Evolutionary conservation across 73 alveolate species (phyloP).

Genomic region (Symbiodinium natans): DNA sequence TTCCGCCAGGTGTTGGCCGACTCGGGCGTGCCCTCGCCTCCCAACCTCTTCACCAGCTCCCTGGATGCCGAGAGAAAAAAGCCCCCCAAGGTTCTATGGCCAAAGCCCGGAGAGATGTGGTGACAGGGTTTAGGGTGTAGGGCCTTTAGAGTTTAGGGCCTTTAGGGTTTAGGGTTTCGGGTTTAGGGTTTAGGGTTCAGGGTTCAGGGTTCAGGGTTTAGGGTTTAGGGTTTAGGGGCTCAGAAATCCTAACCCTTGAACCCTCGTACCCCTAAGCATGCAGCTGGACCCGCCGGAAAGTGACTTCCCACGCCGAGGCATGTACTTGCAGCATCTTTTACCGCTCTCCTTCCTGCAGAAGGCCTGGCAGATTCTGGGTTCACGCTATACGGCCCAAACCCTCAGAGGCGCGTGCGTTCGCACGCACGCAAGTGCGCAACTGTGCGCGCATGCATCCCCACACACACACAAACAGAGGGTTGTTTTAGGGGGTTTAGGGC

Average conservation of each 20-base stretch:
- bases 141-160: not conserved
- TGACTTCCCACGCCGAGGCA: conserved; percentile 3
- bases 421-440: too few relatives aligned
- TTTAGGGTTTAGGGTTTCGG: not conserved
- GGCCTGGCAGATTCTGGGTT: not conserved
- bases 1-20: conserved; percentile 41
- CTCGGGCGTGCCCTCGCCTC: conserved; percentile 52
- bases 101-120: too few relatives aligned
- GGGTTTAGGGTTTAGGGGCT: not conserved
- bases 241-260: too few relatives aligned
- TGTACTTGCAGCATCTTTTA: conserved; percentile 20
- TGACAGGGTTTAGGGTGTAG: not conserved
- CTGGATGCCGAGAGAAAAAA: too few relatives aligned
- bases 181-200: not conserved
- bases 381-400: too few relatives aligned
- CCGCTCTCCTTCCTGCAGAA: conserved; percentile 66
- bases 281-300: too few relatives aligned
- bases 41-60: conserved; percentile 67
- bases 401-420: too few relatives aligned
- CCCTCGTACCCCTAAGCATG: too few relatives aligned
- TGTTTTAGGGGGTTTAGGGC: too few relatives aligned
- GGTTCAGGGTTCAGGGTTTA: not conserved
- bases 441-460: too few relatives aligned
- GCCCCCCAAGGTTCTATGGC: too few relatives aligned
- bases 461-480: too few relatives aligned